Evolutionary conservation across 495 filamentous ascomycete genomes (phyloP).

Genomic region (Darksidea phi): DNA sequence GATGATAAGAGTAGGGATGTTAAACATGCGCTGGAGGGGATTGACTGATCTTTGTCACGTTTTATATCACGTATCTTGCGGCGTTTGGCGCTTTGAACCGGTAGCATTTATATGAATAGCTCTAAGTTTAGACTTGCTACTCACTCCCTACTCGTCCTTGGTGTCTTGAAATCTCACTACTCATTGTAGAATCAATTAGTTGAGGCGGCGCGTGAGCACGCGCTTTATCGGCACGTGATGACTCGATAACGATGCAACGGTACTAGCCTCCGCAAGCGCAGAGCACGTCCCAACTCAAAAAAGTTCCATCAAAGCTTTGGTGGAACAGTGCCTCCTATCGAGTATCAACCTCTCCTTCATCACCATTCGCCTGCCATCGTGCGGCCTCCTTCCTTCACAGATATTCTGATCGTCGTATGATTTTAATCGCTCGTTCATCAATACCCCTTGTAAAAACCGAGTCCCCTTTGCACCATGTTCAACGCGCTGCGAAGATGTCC

Average conservation of each 20-base stretch:
- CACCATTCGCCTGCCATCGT: conserved; percentile 7
- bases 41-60: conserved; percentile 4
- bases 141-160: too few species aligned
- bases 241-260: neutral
- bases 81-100: too few species aligned
- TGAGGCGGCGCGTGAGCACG: neutral
- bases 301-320: neutral
- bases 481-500: conserved; percentile 41
- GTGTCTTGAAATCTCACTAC: too few species aligned
- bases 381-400: conserved; percentile 6
- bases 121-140: too few species aligned
- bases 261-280: neutral
- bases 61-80: too few species aligned
- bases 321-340: neutral
- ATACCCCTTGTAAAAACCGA: neutral
- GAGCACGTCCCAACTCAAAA: neutral
- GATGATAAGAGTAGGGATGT: neutral
- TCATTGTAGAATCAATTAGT: too few species aligned
- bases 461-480: conserved; percentile 34
- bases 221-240: neutral
- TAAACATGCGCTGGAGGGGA: conserved; percentile 5
- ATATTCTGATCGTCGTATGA: conserved; percentile 7
- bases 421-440: neutral
- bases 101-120: too few species aligned
- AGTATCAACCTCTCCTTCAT: neutral